Evolutionary conservation across 495 filamentous ascomycete genomes (phyloP).

Genomic region (Hyaloscypha hepaticicola): DNA sequence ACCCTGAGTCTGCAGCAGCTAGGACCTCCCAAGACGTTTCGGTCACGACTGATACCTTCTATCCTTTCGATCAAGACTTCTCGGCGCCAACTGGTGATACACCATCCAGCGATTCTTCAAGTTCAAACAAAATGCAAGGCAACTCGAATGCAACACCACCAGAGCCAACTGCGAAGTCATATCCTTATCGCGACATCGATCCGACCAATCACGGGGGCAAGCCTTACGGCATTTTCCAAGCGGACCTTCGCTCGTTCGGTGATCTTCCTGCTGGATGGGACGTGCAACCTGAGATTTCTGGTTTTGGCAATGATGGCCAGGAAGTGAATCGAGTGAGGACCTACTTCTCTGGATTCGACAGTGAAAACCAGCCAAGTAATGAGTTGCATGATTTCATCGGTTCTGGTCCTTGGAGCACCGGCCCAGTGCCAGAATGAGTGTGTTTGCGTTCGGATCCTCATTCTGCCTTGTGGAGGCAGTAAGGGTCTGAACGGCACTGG

Average conservation of each 20-base stretch:
- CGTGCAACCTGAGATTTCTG: not conserved
- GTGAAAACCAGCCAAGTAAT: not conserved
- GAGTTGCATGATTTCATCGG: not conserved
- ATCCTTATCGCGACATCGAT: not conserved
- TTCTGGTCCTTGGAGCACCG: not conserved
- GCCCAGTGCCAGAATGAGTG: not conserved
- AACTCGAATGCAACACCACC: not conserved
- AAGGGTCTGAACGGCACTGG: too few relatives aligned
- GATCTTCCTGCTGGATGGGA: not conserved
- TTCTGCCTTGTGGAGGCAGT: not conserved
- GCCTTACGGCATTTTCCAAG: not conserved
- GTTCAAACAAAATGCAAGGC: conserved; percentile 18
- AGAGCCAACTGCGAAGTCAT: not conserved
- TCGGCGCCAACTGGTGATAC: not conserved
- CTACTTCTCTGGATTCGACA: not conserved
- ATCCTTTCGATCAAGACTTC: not conserved
- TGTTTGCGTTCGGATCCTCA: not conserved
- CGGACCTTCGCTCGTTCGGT: not conserved
- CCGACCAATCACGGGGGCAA: not conserved
- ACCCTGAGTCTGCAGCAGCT: not conserved
- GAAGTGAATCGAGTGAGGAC: not conserved
- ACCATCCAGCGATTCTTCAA: conserved; percentile 5
- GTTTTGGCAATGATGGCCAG: not conserved
- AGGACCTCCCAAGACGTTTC: not conserved
- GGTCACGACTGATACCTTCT: not conserved